phyloP scores from a whole-genome alignment of 164 flowering plant species.

The Nelumbo lutea region DNA sequence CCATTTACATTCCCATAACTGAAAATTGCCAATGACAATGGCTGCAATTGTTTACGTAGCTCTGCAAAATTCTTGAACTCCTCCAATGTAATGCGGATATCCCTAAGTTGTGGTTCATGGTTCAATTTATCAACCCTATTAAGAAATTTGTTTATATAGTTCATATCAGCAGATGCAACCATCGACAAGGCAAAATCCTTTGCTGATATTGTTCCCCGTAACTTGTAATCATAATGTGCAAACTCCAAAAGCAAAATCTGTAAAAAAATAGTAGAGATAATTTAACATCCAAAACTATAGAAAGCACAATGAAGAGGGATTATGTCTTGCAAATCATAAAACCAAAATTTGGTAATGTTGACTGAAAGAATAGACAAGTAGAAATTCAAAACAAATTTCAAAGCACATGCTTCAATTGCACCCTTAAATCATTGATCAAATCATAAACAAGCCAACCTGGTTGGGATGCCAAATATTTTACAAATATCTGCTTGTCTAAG shows the following conservation, averaged over 20 bases:
- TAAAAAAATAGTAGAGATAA: conserved; percentile 6
- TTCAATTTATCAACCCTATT: conserved; percentile 59
- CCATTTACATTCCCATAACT: conserved; percentile 78
- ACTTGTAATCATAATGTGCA: conserved; percentile 78
- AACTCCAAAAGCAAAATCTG: conserved; percentile 85
- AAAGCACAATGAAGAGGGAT: no score
- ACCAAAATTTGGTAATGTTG: background rate
- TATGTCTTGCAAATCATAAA: background rate
- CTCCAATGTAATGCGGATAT: conserved; percentile 54
- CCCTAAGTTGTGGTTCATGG: conserved; percentile 39
- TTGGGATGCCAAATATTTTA: background rate
- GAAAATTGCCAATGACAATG: conserved; percentile 76
- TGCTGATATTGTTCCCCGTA: conserved; percentile 67
- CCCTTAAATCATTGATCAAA: background rate
- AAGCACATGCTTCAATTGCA: background rate
- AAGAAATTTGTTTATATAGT: conserved; percentile 56
- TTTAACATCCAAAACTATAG: background rate
- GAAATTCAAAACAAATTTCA: background rate
- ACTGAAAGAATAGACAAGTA: no score
- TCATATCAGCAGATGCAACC: conserved; percentile 94
- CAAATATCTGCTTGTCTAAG: background rate
- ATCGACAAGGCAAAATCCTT: conserved; percentile 89
- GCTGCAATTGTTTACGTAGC: conserved; percentile 55
- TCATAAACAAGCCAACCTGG: background rate
- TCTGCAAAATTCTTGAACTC: conserved; percentile 81